Evolutionary conservation across 306 rosid genomes (phyloP), one percentile per base, ranked within the genome.

Genomic region (Lablab purpureus): DNA sequence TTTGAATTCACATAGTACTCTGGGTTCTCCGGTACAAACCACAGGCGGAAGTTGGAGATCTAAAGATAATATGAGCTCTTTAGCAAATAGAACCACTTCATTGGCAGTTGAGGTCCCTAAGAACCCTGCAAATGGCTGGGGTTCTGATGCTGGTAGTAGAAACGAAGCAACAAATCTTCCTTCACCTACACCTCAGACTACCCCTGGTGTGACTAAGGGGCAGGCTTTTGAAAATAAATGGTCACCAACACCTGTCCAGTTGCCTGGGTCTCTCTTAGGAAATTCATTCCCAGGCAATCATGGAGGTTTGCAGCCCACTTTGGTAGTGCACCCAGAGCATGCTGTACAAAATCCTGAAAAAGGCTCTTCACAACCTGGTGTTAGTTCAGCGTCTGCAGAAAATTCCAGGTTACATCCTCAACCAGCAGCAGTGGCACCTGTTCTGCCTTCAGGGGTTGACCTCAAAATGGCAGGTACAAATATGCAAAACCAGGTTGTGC

Each of bases 171-270:
- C 91, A 28, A 90, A 89, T 82, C 96, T 96, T 82, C 99, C 99
- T 72, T 96, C 99, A 0, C 99, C 99, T 62, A 96, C 99, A 83
- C 99, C 99, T 70, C 91, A 86, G 79, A 78, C 88, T 81, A 85
- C 86, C 18, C 47, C 86, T 47, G 87, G 87, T 74, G 89, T 82
- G 50, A 59, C 85, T 14, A 89, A 59, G 85, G 89, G 73, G 73
- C 93, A 78, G 81, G 82, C 73, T 67, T 86, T 80, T 74, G 96
- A 92, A 81, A 89, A 55, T 82, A 78, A 74, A 55, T 90, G 97
- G 97, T 86, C 91, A 13, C 86, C 87, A 68, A 85, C 84, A 81
- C 83, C 91, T 32, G 74, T 60, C 65, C 94, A 83, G 46, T 37
- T 80, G 18, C 59, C 87, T 60, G 84, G 84, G 40, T 80, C 94